phyloP scores from a whole-genome alignment of 2,329 filamentous ascomycete genomes.

The Penicillium expansum region DNA sequence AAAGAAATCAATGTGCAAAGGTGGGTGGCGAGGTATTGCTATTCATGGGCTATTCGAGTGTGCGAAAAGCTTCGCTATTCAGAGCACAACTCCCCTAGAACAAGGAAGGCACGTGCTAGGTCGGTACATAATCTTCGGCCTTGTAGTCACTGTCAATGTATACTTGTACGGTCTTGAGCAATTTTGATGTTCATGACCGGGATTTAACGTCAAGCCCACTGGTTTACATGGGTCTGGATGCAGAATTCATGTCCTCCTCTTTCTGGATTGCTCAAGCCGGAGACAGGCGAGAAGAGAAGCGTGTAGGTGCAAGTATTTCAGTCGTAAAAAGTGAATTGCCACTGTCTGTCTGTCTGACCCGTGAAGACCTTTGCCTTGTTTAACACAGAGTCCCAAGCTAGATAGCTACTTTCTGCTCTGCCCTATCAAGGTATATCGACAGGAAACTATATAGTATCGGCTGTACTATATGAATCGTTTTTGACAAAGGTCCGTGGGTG shows the following conservation, averaged over 20 bases:
- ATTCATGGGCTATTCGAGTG: conserved; percentile 14
- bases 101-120: not conserved
- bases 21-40: conserved; percentile 20
- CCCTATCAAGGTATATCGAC: conserved; percentile 69
- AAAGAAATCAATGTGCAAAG: not conserved
- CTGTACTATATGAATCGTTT: conserved; percentile 46
- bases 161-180: not conserved
- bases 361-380: conserved; percentile 53
- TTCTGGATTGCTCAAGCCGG: conserved; percentile 11
- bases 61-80: not conserved
- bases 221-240: conserved; percentile 23
- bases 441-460: conserved; percentile 62
- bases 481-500: conserved; percentile 34
- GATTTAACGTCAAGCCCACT: conserved; percentile 10
- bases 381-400: conserved; percentile 73
- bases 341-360: conserved; percentile 35
- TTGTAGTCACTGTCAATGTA: not conserved
- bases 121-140: not conserved
- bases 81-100: not conserved
- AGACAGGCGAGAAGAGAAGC: conserved; percentile 25
- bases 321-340: conserved; percentile 41
- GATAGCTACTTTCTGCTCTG: conserved; percentile 56
- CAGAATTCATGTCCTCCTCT: conserved; percentile 3
- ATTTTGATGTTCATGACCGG: conserved; percentile 9
- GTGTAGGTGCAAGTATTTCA: conserved; percentile 29